Base-by-base conservation (phyloP, 306 rosid species). In the Ammopiptanthus mongolicus region DNA sequence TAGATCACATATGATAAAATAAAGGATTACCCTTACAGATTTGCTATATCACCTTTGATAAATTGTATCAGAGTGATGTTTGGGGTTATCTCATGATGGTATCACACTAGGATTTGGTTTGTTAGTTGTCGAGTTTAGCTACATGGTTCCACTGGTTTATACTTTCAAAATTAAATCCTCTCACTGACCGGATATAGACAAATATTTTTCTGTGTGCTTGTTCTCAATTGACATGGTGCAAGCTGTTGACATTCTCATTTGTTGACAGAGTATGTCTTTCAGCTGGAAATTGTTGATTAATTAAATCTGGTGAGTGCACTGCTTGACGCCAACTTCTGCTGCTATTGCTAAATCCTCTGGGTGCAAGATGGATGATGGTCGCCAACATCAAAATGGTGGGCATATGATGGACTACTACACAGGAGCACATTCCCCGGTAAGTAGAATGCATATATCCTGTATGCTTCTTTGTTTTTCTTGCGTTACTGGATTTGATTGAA, bases 321-420 rank as follows among this genome's bases (percentile, higher is more conserved):
- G 77, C 58, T 69, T 68, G 72, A 71, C 57, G 12, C 73, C 66
- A 69, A 85, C 62, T 69, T 73, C 60, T 42, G 65, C 70, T 60
- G 76, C 74, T 66, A 69, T 77, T 79, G 60, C 74, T 61, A 73
- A 76, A 51, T 78, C 80, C 73, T 75, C 76, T 50, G 61, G 71
- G 31, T 52, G 66, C 66, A 84, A 84, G 69, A 95, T 95, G 98
- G 96, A 90, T 75, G 96, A 85, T 57, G 88, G 88, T 55, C 83
- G 84, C 55, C 93, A 89, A 57, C 92, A 83, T 74, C 96, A 90
- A 83, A 90, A 82, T 29, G 84, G 87, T 48, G 86, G 96, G 82
- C 98, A 88, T 84, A 87, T 84, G 79, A 71, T 82, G 83, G 98
- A 95, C 46, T 95, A 83, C 72, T 87, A 85, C 79, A 82, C 91